Evolutionary conservation across 371 early-diverging fungal genomes (phyloP).

Genomic region (Lichtheimia corymbifera): DNA sequence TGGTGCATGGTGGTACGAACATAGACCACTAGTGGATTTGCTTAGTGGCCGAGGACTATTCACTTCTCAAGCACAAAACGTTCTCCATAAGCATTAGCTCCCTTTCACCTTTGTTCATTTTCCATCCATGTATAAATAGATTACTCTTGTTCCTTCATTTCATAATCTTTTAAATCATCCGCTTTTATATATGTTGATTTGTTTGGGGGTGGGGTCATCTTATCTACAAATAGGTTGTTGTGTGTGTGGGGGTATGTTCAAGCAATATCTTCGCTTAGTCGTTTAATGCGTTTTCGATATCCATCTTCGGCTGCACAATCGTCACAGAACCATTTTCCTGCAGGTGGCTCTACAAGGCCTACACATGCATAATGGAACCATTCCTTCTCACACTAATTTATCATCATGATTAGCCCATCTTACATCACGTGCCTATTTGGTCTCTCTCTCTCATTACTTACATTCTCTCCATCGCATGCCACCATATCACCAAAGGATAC

Average conservation of each 20-base stretch:
- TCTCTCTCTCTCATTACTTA: conserved; percentile 30
- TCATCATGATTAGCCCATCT: not conserved
- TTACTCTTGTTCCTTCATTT: not conserved
- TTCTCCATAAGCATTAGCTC: conserved; percentile 1
- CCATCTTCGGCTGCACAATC: conserved; percentile 46
- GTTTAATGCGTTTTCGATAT: conserved; percentile 31
- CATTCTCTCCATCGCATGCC: conserved; percentile 92
- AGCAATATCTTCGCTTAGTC: conserved; percentile 15
- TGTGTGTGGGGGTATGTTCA: conserved; percentile 5
- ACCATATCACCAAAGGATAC: conserved; percentile 98
- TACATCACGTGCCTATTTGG: not conserved
- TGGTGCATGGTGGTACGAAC: conserved; percentile 81
- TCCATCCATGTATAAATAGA: not conserved
- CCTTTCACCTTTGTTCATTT: not conserved
- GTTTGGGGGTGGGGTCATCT: not conserved
- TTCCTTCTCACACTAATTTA: conserved; percentile 80
- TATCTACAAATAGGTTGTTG: not conserved
- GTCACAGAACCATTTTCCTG: conserved; percentile 94
- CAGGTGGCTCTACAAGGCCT: conserved; percentile 79
- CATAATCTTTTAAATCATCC: not conserved
- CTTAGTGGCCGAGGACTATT: conserved; percentile 41
- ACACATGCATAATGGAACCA: conserved; percentile 98
- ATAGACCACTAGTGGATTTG: conserved; percentile 47
- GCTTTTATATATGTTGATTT: conserved; percentile 2
- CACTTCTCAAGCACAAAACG: conserved; percentile 14